phyloP scores from a whole-genome alignment of 2,329 filamentous ascomycete genomes.

The Talaromyces amestolkiae region DNA sequence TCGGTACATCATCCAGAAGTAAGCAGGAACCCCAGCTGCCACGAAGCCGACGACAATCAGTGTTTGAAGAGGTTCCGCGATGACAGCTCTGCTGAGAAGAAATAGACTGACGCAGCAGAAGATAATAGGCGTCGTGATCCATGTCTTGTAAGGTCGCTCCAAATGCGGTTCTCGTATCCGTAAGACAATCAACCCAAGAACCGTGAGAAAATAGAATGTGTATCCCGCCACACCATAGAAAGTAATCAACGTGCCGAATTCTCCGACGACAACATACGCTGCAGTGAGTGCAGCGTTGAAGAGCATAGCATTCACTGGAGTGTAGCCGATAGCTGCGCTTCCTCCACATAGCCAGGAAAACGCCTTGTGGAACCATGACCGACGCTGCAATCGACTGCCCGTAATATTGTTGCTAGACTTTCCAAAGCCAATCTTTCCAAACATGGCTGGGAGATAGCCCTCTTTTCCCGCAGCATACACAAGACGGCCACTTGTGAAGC shows the following conservation, averaged over 20 bases:
- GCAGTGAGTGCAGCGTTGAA: constrained; percentile 74
- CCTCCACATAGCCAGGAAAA: constrained; percentile 69
- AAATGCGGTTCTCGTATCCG: constrained; percentile 82
- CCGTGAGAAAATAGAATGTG: constrained; percentile 94
- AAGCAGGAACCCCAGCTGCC: constrained; percentile 77
- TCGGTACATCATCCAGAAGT: constrained; percentile 78
- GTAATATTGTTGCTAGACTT: constrained; percentile 26
- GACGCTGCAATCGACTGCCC: constrained; percentile 40
- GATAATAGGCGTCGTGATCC: constrained; percentile 95
- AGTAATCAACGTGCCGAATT: constrained; percentile 87
- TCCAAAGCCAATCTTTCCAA: constrained; percentile 76
- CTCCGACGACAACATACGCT: constrained; percentile 78
- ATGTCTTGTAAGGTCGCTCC: constrained; percentile 88
- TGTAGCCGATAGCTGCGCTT: constrained; percentile 79
- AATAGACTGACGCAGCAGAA: constrained; percentile 98
- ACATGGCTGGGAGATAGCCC: constrained; percentile 81
- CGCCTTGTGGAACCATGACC: constrained; percentile 58
- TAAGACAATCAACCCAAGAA: constrained; percentile 87
- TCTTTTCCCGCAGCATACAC: constrained; percentile 95
- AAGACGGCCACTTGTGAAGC: constrained; percentile 87
- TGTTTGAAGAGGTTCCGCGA: constrained; percentile 87
- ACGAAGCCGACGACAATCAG: constrained; percentile 84
- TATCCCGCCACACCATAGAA: constrained; percentile 98
- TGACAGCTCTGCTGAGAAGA: constrained; percentile 80
- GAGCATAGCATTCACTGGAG: constrained; percentile 85